A percentile compares a stretch with the other conserved stretches of the same genome.
Evolutionary conservation across 148 eudicot species (phyloP).

Genomic region (Nyssa sinensis): DNA sequence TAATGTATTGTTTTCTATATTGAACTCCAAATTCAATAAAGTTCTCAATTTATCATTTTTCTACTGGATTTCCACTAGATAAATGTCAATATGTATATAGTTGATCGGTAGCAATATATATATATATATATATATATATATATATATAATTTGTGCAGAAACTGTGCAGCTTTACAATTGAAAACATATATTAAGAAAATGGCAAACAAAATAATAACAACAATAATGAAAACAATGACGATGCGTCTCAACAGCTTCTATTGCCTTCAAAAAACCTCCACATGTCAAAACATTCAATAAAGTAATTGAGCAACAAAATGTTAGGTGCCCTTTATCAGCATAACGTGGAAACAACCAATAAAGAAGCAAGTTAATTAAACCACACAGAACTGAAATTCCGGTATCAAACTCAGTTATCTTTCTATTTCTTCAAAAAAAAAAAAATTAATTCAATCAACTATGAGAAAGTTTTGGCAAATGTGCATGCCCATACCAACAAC

Average conservation of each 20-base stretch:
- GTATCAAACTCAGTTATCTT: not conserved
- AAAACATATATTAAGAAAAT: not conserved
- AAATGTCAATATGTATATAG: too few species aligned
- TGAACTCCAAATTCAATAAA: too few species aligned
- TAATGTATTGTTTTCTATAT: too few species aligned
- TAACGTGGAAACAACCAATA: not conserved
- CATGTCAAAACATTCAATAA: not conserved
- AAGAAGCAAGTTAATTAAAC: not conserved
- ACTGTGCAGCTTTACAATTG: not conserved
- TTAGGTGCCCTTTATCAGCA: not conserved
- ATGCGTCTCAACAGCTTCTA: not conserved
- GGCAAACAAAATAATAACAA: not conserved
- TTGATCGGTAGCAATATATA: too few species aligned
- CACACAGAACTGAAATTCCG: not conserved
- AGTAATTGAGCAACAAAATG: not conserved
- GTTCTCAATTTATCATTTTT: too few species aligned
- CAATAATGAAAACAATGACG: not conserved
- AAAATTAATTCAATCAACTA: not conserved
- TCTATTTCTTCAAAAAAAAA: too few species aligned
- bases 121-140: too few species aligned
- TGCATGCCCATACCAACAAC: not conserved
- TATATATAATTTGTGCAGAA: not conserved
- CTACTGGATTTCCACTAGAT: too few species aligned
- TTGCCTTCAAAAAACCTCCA: not conserved
- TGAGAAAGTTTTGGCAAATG: not conserved